These are phyloP conservation scores for Colletotrichum tropicale DNA, from an alignment of 2,329 filamentous ascomycete genomes.

Conservation along the genomic window DNA sequence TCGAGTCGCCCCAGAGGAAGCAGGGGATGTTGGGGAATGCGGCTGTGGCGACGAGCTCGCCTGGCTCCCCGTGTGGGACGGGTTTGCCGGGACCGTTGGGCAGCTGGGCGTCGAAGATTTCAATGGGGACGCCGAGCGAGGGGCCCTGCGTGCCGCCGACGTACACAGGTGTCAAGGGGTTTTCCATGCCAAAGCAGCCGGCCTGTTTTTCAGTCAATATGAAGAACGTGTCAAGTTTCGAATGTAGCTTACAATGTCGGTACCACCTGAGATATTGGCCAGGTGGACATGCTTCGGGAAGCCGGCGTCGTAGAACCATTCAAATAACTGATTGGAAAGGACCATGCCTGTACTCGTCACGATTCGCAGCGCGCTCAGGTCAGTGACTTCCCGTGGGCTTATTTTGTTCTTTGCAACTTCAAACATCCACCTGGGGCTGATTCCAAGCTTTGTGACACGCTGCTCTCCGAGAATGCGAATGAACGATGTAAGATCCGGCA, in stretches of 20 bases:
- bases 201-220: slow-evolving; percentile 39
- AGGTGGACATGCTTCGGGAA: slow-evolving; percentile 74
- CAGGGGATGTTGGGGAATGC: slow-evolving; percentile 80
- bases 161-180: slow-evolving; percentile 71
- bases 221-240: no score
- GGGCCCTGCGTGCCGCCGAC: slow-evolving; percentile 58
- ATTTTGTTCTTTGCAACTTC: slow-evolving; percentile 72
- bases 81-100: slow-evolving; percentile 47
- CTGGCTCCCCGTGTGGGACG: slow-evolving; percentile 65
- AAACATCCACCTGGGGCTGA: slow-evolving; percentile 77
- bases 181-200: slow-evolving; percentile 66
- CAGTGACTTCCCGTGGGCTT: slow-evolving; percentile 62
- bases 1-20: slow-evolving; percentile 63
- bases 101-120: slow-evolving; percentile 68
- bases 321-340: slow-evolving; percentile 74
- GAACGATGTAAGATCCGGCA: slow-evolving; percentile 69
- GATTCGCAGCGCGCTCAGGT: slow-evolving; percentile 64
- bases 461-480: slow-evolving; percentile 67
- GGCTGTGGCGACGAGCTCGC: slow-evolving; percentile 74
- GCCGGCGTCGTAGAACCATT: slow-evolving; percentile 76
- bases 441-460: slow-evolving; percentile 74
- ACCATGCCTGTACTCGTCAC: slow-evolving; percentile 85
- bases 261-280: slow-evolving; percentile 77
- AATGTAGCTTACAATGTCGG: slow-evolving; percentile 65
- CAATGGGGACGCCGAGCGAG: slow-evolving; percentile 53